Conservation (phyloP, 495 filamentous ascomycete species). For the Geopyxis carbonaria region DNA sequence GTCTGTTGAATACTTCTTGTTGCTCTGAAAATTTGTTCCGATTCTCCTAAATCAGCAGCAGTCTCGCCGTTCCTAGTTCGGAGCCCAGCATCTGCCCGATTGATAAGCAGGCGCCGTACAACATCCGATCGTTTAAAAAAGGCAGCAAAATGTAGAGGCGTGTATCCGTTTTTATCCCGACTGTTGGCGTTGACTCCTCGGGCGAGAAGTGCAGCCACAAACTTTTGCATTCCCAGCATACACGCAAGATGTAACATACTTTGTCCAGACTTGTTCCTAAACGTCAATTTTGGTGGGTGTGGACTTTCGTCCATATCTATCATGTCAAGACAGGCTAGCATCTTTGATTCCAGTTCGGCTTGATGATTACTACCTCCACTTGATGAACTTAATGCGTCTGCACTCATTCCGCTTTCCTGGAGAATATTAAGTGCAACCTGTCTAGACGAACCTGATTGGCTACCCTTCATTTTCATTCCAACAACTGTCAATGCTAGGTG, state of each 20-base stretch:
- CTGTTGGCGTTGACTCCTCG: slow-evolving; percentile 62
- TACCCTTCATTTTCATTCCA: slow-evolving; percentile 37
- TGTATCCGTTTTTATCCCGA: slow-evolving; percentile 65
- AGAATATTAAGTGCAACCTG: slow-evolving; percentile 6
- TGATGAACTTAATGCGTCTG: neutral
- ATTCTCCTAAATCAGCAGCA: slow-evolving; percentile 53
- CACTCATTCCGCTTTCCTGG: slow-evolving; percentile 2
- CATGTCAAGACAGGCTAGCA: slow-evolving; percentile 57
- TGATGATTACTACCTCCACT: slow-evolving; percentile 9
- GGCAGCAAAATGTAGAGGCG: slow-evolving; percentile 70
- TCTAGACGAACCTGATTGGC: slow-evolving; percentile 9
- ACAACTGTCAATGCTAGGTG: slow-evolving; percentile 40
- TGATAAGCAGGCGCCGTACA: slow-evolving; percentile 52
- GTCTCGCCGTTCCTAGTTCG: slow-evolving; percentile 56
- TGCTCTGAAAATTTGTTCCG: slow-evolving; percentile 33
- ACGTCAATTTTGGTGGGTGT: slow-evolving; percentile 45
- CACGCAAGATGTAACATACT: slow-evolving; percentile 71
- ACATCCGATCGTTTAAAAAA: slow-evolving; percentile 60
- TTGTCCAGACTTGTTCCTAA: slow-evolving; percentile 47
- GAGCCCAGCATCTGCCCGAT: slow-evolving; percentile 52
- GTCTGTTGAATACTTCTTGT: slow-evolving; percentile 25
- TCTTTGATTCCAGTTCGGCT: slow-evolving; percentile 45
- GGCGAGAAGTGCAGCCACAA: slow-evolving; percentile 64
- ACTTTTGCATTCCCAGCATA: slow-evolving; percentile 54
- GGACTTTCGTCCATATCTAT: slow-evolving; percentile 63